Evolutionary conservation across 768 basidiomycete species (phyloP), one percentile per base, ranked within the genome.

Genomic region (Antrodiella citrinella): DNA sequence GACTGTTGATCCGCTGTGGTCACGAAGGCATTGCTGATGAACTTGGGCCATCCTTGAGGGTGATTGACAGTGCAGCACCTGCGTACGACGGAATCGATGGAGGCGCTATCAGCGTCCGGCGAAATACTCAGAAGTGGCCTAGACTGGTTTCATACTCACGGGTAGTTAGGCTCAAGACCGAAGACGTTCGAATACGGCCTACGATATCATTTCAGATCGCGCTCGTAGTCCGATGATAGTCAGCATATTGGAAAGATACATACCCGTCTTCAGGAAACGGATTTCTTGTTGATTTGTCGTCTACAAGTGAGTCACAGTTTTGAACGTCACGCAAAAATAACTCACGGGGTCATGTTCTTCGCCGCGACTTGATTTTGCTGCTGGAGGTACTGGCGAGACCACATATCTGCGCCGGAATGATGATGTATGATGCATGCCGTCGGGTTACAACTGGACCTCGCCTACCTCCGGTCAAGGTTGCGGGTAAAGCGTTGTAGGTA

Each of bases 311-410:
- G 47, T 15, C n/a, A 44, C n/a, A 15, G 19, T 21, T 5, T n/a
- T n/a, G n/a, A 18, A 25, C n/a, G 54, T 15, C 39, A 30, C 13
- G 12, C 45, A 41, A 19, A n/a, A 35, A 42, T 43, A 43, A 23
- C 70, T 55, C 41, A 74, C 74, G 70, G 72, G 15, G 65, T 72
- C 77, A 78, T 80, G 55, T 78, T 78, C 62, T 73, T 70, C 13
- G 76, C 69, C 0, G 73, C 74, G 35, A 80, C 72, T 56, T 80
- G 78, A 54, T 78, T 81, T 58, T 77, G 73, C 55, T 80, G 73
- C 52, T 80, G 80, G 13, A 80, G 62, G 55, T 80, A 81, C 59
- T 80, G 78, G 12, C 76, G 67, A 0, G 75, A 72, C 77, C 76
- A 80, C 74, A 80, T 79, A 56, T 73, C 76, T 77, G 35, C 3